phyloP scores from a whole-genome alignment of 2,329 filamentous ascomycete genomes.

The Aspergillus sp. region DNA sequence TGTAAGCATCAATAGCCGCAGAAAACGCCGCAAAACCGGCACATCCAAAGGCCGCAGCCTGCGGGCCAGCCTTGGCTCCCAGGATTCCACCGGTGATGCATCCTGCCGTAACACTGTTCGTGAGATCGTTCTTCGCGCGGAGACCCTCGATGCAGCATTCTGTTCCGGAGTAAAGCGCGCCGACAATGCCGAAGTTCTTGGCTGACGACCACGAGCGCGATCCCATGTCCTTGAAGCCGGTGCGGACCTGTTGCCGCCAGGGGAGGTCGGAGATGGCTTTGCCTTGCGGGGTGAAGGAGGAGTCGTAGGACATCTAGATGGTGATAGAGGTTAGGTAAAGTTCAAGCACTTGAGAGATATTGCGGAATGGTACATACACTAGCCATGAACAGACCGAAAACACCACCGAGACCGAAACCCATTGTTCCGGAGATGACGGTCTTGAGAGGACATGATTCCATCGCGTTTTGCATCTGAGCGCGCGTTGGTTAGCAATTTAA shows the following conservation, averaged over 20 bases:
- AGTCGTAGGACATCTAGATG: conserved; percentile 95
- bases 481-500: neutral
- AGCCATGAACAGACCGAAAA: conserved; percentile 98
- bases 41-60: conserved; percentile 84
- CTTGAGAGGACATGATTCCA: conserved; percentile 92
- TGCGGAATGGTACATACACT: conserved; percentile 61
- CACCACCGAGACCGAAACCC: conserved; percentile 89
- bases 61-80: conserved; percentile 82
- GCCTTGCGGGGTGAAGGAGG: conserved; percentile 67
- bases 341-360: neutral
- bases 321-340: neutral
- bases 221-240: conserved; percentile 95
- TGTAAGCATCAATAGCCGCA: conserved; percentile 87
- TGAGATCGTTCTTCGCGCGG: conserved; percentile 89
- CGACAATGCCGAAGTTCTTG: conserved; percentile 93
- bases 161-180: conserved; percentile 84
- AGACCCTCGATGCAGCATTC: conserved; percentile 92
- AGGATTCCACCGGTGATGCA: conserved; percentile 89
- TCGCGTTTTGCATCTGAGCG: conserved; percentile 71
- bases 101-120: conserved; percentile 82
- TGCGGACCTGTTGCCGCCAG: conserved; percentile 75
- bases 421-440: conserved; percentile 86
- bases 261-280: conserved; percentile 65
- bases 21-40: conserved; percentile 92
- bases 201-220: conserved; percentile 76